Evolutionary conservation across 192 early-diverging fungal genomes (phyloP), one percentile per base, ranked within the genome.

Genomic region (Spinellus fusiger): DNA sequence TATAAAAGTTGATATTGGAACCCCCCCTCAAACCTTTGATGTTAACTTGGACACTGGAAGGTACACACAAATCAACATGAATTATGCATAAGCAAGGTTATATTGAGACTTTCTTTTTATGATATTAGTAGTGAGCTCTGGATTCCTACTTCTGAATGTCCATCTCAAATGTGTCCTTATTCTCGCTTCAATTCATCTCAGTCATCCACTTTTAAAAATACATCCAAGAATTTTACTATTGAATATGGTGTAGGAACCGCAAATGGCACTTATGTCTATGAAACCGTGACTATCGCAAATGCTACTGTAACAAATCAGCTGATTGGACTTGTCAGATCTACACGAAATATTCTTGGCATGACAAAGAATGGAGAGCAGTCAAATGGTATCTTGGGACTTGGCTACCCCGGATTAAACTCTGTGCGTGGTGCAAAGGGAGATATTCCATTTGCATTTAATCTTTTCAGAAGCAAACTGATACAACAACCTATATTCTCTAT

Each of bases 1-100:
- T 18, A 53, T 67, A 48, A 28, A 94, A 51, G 84, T 96, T 69
- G 74, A 73, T 27, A 48, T 95, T 35, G 94, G 91, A 8, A 91
- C 92, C 15, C 96, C 96, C 35, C 79, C 87, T 26, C 94, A 98
- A 74, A 86, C 71, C 10, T 98, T 98, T 79, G 86, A 83, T 51
- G 89, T 95, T n/a, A 86, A 93, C 50, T 89, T 93, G 48, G 96
- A 98, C 71, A 98, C 95, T 29, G 65, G 65, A 52, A 67, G 65
- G 65, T 67, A 67, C 26, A 53, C 18, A 35, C 35, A 37, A 9
- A 37, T 37, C 35, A 37, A 37, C 13, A 37, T 37, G 7, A 9
- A 37, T 37, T 5, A 5, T 37, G 5, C 7, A 37, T 37, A 37
- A 13, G 5, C 13, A 9, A 9, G n/a, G 35, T 37, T 37, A 37